A percentile compares a stretch with the other conserved stretches of the same genome.
Conservation (phyloP, 1,139 yeast genomes). For the Schwanniomyces etchellsii region DNA sequence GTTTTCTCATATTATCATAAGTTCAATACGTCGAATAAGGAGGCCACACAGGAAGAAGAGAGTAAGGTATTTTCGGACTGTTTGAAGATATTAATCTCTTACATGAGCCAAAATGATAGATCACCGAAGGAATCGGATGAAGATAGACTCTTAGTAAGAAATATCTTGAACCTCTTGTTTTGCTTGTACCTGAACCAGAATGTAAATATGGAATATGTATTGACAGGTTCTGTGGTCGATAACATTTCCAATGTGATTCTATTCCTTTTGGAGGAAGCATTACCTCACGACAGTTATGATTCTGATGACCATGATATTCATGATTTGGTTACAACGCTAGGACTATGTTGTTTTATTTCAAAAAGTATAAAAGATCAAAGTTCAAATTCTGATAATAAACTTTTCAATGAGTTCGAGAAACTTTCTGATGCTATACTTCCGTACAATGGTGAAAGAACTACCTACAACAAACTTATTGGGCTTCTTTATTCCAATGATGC, state of each 20-base stretch:
- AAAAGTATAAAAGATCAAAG: too few species aligned
- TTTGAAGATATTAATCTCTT: neutral
- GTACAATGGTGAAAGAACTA: too few species aligned
- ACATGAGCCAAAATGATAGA: neutral
- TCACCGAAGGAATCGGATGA: neutral
- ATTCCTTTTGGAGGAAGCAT: too few species aligned
- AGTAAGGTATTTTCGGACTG: neutral
- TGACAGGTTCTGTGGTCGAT: neutral
- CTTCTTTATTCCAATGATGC: too few species aligned
- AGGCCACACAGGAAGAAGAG: neutral
- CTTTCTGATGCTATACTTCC: too few species aligned
- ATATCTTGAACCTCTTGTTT: neutral
- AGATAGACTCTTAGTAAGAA: neutral
- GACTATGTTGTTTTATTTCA: too few species aligned
- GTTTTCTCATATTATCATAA: neutral
- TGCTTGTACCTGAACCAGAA: neutral
- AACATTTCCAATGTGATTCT: neutral
- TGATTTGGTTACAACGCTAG: too few species aligned
- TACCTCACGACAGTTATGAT: too few species aligned
- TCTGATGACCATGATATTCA: too few species aligned
- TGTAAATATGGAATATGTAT: neutral
- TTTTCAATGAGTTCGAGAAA: too few species aligned
- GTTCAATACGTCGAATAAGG: neutral
- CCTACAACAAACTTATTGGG: too few species aligned
- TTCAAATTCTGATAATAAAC: too few species aligned